Evolutionary conservation across 2,329 filamentous ascomycete species (phyloP), one percentile per base, ranked within the genome.

Genomic region (Penicillium capsulatum): DNA sequence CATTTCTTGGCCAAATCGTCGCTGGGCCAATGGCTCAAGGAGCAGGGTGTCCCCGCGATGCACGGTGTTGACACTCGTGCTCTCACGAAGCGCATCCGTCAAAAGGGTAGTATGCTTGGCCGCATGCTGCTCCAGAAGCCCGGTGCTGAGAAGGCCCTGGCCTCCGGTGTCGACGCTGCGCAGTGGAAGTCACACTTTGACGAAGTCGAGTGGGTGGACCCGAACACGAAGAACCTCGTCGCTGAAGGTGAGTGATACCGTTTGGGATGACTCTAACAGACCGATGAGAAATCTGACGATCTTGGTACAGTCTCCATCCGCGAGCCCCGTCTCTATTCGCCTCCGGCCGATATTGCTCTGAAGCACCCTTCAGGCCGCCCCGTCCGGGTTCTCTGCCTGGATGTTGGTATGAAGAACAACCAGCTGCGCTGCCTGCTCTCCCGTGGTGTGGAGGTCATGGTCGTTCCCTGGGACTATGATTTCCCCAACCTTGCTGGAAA

Each of bases 371-470:
- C 88, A 40, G 92, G 91, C 47, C 85, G 90, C 55, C 77, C 83
- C 34, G 77, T 97, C 43, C 86, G 90, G 61, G 83, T 98, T 46
- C 75, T 97, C 35, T 95, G 89, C 64, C 79, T 98, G 54, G 92
- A 98, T 71, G 91, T 98, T 54, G 92, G 92, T 65, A 83, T 97
- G 75, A 98, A 98, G 71, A 96, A 87, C 72, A 98, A 97, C 72
- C 92, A 98, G 72, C 77, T 98, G 56, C 80, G 92, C 54, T 98
- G 92, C 71, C 82, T 98, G 58, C 75, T 98, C 44, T 83, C 81
- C 58, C 82, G 92, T 54, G 92, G 92, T 39, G 85, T 97, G 40
- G 92, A 98, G 65, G 90, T 97, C 34, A 72, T 95, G 50, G 88
- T 96, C 40, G 90, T 92, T 49, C 92, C 92, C 7, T 98, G 91